Evolutionary conservation across 1,139 yeast genomes (phyloP), one percentile per base, ranked within the genome.

Genomic region (Magnusiomyces ingens): DNA sequence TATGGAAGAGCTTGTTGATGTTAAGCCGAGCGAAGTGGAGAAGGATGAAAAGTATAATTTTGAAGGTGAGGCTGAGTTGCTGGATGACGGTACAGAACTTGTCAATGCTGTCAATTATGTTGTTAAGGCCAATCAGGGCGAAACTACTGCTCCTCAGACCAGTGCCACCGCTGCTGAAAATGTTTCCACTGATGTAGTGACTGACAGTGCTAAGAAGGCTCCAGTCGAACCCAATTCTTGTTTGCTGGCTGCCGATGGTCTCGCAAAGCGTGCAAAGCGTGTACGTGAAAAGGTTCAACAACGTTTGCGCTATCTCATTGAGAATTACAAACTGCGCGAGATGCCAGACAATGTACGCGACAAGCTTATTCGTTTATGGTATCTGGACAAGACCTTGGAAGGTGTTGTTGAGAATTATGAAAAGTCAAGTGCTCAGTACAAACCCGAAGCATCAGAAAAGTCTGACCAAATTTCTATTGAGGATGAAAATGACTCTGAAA

Each of bases 1-100:
- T 65, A 84, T 90, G 85, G 91, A 88, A 52, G 52, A 58, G 15
- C 52, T 60, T 17, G 61, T 66, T 13, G 60, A 62, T 18, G 62
- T 62, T n/a, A 46, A 26, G 13, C n/a, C 59, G 56, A 29, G 51
- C 54, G 18, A 51, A 44, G 5, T 11, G 29, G 21, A 60, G 48
- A 70, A 59, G 15, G 71, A 67, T 49, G 67, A 69, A 41, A 62
- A 69, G 45, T 69, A 69, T 51, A 72, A 71, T 60, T 68, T 73
- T 53, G 66, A 73, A 22, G 68, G 61, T 37, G 60, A 59, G 38
- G 61, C 57, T 29, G 67, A 63, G 36, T 48, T 64, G 46, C 54
- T 65, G 48, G 64, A 60, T 37, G 57, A 62, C 10, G 68, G 68
- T 15, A 60, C 58, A 40, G 65, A 64, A 45, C 58, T 64, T 10